phyloP scores from a whole-genome alignment of 2,329 filamentous ascomycete genomes.

The Metarhizium rileyi region DNA sequence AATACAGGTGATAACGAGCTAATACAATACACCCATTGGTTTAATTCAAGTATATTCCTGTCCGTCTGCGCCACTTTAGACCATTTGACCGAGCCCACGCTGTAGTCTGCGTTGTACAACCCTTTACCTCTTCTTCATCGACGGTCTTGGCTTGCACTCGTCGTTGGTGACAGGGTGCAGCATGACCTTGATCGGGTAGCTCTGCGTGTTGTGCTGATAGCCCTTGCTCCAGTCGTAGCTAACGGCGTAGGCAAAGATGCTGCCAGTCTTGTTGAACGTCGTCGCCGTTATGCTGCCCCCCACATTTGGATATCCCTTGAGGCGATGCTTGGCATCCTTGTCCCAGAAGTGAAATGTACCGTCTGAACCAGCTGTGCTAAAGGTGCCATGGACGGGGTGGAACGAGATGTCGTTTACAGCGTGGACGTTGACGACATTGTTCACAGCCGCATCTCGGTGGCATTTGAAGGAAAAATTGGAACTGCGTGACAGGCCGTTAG shows the following conservation, averaged over 20 bases:
- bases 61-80: not conserved
- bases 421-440: conserved; percentile 79
- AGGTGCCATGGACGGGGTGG: conserved; percentile 95
- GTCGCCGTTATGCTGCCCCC: conserved; percentile 84
- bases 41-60: not conserved
- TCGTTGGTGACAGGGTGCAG: conserved; percentile 62
- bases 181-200: conserved; percentile 72
- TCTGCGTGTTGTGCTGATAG: conserved; percentile 71
- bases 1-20: no score
- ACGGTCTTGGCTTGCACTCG: conserved; percentile 53
- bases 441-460: conserved; percentile 71
- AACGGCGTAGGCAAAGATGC: conserved; percentile 78
- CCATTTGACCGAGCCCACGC: not conserved
- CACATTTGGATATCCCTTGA: conserved; percentile 80
- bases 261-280: conserved; percentile 80
- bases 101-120: not conserved
- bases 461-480: conserved; percentile 99
- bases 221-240: conserved; percentile 99
- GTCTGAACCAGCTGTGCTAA: conserved; percentile 90
- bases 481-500: conserved; percentile 27
- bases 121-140: conserved; percentile 47
- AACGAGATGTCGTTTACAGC: conserved; percentile 96
- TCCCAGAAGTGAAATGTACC: conserved; percentile 98
- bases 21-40: not conserved
- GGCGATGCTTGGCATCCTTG: conserved; percentile 77